Percentiles rank a stretch among this genome's conserved stretches.
These are phyloP conservation scores for Simplicillium aogashimaense DNA, from an alignment of 2,329 filamentous ascomycete genomes.

Conservation along the genomic window DNA sequence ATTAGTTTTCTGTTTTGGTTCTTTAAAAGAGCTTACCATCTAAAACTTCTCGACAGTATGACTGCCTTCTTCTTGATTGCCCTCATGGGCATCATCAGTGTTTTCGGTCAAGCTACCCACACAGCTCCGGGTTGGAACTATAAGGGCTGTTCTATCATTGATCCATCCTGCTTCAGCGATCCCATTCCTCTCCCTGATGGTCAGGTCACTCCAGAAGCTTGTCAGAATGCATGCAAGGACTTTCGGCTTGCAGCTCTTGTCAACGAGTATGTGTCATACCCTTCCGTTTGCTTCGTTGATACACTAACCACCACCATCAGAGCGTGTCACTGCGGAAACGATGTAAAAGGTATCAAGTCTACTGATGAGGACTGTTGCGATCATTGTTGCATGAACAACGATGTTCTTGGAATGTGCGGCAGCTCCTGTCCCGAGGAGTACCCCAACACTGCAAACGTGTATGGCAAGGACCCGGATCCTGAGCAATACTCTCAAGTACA, in stretches of 20 bases:
- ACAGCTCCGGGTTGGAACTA: conserved; percentile 14
- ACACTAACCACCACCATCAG: conserved; percentile 12
- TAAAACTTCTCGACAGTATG: conserved; percentile 6
- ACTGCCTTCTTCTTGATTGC: conserved; percentile 5
- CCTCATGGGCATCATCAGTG: conserved; percentile 4
- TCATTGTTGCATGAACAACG: conserved; percentile 17
- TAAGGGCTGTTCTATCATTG: conserved; percentile 16
- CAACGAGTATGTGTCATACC: conserved; percentile 18
- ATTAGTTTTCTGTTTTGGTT: conserved; percentile 4
- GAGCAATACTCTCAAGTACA: conserved; percentile 5
- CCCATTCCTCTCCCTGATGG: conserved; percentile 13
- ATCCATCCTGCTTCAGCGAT: conserved; percentile 14
- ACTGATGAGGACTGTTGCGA: conserved; percentile 20
- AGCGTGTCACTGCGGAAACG: conserved; percentile 24
- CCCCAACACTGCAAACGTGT: conserved; percentile 21
- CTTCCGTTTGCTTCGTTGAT: fast-evolving
- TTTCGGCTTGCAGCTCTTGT: conserved; percentile 18
- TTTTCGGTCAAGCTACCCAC: conserved; percentile 8
- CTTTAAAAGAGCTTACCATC: conserved; percentile 4
- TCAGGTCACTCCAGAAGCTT: conserved; percentile 15
- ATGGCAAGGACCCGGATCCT: conserved; percentile 9
- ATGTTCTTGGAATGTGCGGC: conserved; percentile 21
- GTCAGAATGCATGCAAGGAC: conserved; percentile 17
- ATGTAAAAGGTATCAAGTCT: conserved; percentile 15
- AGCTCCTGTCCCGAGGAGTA: conserved; percentile 16